Evolutionary conservation across 192 early-diverging fungal genomes (phyloP).

Genomic region (Thoreauomyces humboldtii): DNA sequence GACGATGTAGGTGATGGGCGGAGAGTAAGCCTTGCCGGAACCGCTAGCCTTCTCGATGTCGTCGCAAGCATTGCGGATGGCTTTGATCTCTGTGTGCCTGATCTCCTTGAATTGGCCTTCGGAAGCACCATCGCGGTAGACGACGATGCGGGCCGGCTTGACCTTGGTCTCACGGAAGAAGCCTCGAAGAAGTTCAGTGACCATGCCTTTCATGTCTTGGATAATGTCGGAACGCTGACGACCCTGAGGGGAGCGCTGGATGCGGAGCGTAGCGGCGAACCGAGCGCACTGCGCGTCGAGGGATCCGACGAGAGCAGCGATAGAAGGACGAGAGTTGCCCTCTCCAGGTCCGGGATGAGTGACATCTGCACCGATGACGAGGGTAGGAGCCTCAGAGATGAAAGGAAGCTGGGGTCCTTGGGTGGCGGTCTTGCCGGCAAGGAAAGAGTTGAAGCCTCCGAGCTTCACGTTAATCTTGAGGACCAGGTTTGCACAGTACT

Average conservation of each 20-base stretch:
- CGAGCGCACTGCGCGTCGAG: conserved; percentile 23
- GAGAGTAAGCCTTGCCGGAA: conserved; percentile 15
- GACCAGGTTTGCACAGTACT: conserved; percentile 84
- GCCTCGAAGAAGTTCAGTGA: conserved; percentile 30
- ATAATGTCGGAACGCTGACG: conserved; percentile 52
- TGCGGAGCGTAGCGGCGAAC: conserved; percentile 41
- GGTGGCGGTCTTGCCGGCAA: conserved; percentile 4
- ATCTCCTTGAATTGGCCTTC: conserved; percentile 55
- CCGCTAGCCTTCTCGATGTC: conserved; percentile 21
- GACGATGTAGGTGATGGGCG: conserved; percentile 50
- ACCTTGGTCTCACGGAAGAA: conserved; percentile 30
- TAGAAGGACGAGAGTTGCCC: conserved; percentile 37
- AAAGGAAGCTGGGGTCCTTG: conserved; percentile 7
- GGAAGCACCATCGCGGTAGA: conserved; percentile 68
- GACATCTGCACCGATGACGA: conserved; percentile 84
- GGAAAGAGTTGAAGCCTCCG: conserved; percentile 48
- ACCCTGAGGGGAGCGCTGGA: conserved; percentile 44
- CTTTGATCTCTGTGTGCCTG: conserved; percentile 43
- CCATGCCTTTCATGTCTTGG: conserved; percentile 40
- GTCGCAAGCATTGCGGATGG: conserved; percentile 42
- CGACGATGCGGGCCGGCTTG: conserved; percentile 47
- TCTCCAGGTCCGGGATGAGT: conserved; percentile 75
- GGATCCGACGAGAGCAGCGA: conserved; percentile 44
- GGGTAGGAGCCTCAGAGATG: conserved; percentile 48
- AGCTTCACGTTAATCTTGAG: conserved; percentile 78